Base-by-base conservation (phyloP, 768 basidiomycete species). In the Tremella fuciformis region DNA sequence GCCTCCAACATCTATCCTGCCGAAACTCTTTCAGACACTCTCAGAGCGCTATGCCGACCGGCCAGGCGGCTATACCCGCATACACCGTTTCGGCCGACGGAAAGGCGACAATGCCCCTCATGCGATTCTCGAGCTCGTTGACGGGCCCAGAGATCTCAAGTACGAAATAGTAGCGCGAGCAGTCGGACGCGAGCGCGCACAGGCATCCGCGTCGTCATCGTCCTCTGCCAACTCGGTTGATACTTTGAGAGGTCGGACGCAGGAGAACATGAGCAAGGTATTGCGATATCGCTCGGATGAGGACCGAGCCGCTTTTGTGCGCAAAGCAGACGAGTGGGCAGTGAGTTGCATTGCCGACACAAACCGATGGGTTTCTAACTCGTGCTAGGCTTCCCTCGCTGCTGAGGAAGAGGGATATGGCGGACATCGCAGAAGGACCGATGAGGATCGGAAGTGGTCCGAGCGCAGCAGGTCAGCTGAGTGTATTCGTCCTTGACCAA, bases 41-140 rank as follows among this genome's bases (percentile, higher is more conserved):
- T 85, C 91, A 0, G 71, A 83, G 62, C 87, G 96, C 47, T 99
- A 97, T 77, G 81, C 84, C 0, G 66, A 81, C 15, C 84, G 96
- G 2, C 86, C 86, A 1, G 96, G 96, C 1, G 96, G 96, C 8
- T 99, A 97, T 80, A 98, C 94, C 4, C 86, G 96, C 21, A 86
- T 98, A 60, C 86, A 91, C 76, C 90, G 87, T 75, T 89, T 86
- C 63, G 94, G 93, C n/a, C 84, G 87, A 74, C 84, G 94, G 4
- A 81, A 79, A 56, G 92, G 93, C 13, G 96, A 99, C 80, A 89
- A 93, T 68, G 96, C 96, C 22, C 91, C 92, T 1, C 82, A 86
- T 67, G 92, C 93, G 2, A 84, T 99, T 62, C 77, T 99, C 44
- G 90, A 94, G 75, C 81, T 99, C n/a, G 93, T 98, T 26, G 96